Conservation (phyloP, 2,329 filamentous ascomycete species). For the Ceratocystis variospora region DNA sequence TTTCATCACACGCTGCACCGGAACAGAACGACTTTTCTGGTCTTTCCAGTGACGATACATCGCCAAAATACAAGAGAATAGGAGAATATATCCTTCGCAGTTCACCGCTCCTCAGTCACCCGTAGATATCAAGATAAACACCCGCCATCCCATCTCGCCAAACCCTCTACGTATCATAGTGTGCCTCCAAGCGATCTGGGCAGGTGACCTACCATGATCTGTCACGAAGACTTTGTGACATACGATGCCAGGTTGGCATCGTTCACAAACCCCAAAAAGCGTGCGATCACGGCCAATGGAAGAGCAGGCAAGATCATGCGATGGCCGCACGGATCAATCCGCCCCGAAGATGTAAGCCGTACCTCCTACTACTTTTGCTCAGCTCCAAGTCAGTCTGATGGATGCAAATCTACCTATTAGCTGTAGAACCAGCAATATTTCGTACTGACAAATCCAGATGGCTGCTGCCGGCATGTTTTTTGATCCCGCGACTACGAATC, state of each 20-base stretch:
- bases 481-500: slow-evolving; percentile 56
- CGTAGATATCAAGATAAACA: neutral
- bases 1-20: neutral
- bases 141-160: neutral
- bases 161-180: neutral
- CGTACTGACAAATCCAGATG: slow-evolving; percentile 40
- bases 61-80: neutral
- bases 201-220: slow-evolving; percentile 16
- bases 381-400: neutral
- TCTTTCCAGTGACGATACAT: neutral
- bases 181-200: neutral
- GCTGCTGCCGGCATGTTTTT: slow-evolving; percentile 88
- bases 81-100: neutral
- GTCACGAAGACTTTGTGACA: slow-evolving; percentile 40
- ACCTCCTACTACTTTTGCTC: neutral
- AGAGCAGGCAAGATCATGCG: slow-evolving; percentile 40
- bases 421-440: slow-evolving; percentile 15
- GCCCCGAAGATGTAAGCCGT: slow-evolving; percentile 25
- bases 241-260: slow-evolving; percentile 67
- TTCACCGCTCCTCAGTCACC: neutral
- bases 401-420: neutral
- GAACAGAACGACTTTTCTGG: neutral
- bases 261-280: slow-evolving; percentile 57
- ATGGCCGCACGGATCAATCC: slow-evolving; percentile 58
- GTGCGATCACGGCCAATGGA: slow-evolving; percentile 49